Evolutionary conservation across 108 stramenopile species (phyloP), one percentile per base, ranked within the genome.

Genomic region (Heterococcus sp.): DNA sequence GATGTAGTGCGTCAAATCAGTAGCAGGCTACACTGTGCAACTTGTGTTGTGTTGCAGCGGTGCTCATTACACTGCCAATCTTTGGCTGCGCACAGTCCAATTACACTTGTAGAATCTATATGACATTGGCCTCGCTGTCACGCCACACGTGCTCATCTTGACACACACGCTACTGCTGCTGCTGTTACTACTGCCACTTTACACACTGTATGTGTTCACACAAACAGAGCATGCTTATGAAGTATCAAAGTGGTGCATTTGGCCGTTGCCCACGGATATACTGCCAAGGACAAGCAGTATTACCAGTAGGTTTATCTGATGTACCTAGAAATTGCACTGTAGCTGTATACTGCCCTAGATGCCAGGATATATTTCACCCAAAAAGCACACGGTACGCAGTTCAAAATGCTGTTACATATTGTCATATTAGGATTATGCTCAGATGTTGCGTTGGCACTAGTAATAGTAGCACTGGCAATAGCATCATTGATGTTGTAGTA

Each of bases 241-340:
- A 99, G 76, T 97, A 93, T 73, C 89, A 96, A 75, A 85, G 88
- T 27, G 94, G 93, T 37, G 87, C 92, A 32, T 99, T 98, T 80
- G 99, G 99, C 1, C 84, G 95, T 34, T 99, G 99, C 88, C 99
- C 97, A 2, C 89, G 94, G 35, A 95, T 97, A 1, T 95, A 95
- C 85, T 99, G 99, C 85, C 94, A 96, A 69, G 96, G 95, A 32
- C 97, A 99, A 72, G 94, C 94, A 33, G 95, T 95, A 4, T 86
- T 98, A 37, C 99, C 97, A 0, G 94, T 95, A 11, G 98, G 98
- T 26, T 89, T 96, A 2, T 83, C 83, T 29, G 89, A 91, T 71
- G 32, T 86, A 1, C 79, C 87, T 35, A 74, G 88, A 31, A 72
- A 82, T 5, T 84, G 69, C 76, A 83, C 86, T 29, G 89, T 90